Percentiles rank a stretch among this genome's conserved stretches.
phyloP scores from a whole-genome alignment of 2,329 filamentous ascomycete genomes.

The Orbilia quercus region DNA sequence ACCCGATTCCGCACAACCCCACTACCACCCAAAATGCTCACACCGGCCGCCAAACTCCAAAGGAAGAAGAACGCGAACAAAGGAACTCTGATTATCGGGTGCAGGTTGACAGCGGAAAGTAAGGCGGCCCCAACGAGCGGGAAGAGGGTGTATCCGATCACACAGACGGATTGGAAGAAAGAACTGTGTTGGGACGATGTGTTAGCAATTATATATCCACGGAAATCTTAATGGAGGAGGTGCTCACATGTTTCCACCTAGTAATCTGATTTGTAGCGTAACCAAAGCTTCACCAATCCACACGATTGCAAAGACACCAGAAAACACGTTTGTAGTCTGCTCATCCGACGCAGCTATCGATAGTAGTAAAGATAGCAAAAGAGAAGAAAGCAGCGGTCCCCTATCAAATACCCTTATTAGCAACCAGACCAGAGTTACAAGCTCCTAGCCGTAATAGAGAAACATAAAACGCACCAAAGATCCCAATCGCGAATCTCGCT shows the following conservation, averaged over 20 bases:
- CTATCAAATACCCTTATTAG: slow-evolving; percentile 62
- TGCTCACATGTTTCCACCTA: slow-evolving; percentile 95
- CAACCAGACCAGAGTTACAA: slow-evolving; percentile 6
- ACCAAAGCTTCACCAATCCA: slow-evolving; percentile 98
- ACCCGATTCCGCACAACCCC: slow-evolving; percentile 96
- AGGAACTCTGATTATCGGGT: slow-evolving; percentile 84
- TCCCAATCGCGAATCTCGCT: slow-evolving; percentile 80
- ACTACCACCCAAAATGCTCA: slow-evolving; percentile 94
- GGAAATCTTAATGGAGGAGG: not conserved
- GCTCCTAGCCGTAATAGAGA: slow-evolving; percentile 25
- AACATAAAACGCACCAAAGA: slow-evolving; percentile 73
- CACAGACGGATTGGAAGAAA: slow-evolving; percentile 96
- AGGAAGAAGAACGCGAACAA: slow-evolving; percentile 87
- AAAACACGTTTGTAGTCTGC: slow-evolving; percentile 90
- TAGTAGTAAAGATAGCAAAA: slow-evolving; percentile 86
- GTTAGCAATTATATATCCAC: slow-evolving; percentile 4
- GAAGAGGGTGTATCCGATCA: slow-evolving; percentile 98
- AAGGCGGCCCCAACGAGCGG: slow-evolving; percentile 92
- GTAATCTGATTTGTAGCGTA: slow-evolving; percentile 95
- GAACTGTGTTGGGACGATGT: slow-evolving; percentile 70
- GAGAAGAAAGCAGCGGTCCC: slow-evolving; percentile 94
- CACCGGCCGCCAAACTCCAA: slow-evolving; percentile 94
- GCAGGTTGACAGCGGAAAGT: slow-evolving; percentile 83
- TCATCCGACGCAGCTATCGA: slow-evolving; percentile 81
- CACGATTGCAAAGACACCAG: slow-evolving; percentile 93